Percentiles rank a stretch among this genome's conserved stretches.
These are phyloP conservation scores for Knufia petricola DNA, from an alignment of 2,329 filamentous ascomycete species.

Conservation along the genomic window DNA sequence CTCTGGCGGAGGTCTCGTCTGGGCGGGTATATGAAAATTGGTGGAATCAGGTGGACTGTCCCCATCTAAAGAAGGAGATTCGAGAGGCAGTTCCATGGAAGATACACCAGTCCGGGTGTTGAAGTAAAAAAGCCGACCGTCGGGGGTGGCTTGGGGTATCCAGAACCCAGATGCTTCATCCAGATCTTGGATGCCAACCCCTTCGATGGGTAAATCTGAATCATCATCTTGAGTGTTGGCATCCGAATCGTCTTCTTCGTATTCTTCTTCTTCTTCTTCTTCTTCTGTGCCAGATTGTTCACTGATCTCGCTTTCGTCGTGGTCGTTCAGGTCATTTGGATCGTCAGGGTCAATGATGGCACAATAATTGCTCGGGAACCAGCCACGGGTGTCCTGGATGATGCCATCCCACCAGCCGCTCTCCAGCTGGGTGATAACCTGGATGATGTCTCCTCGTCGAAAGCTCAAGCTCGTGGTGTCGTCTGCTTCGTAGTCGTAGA, in stretches of 20 bases:
- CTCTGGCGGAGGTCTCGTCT: conserved; percentile 80
- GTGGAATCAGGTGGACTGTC: conserved; percentile 78
- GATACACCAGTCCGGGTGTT: conserved; percentile 95
- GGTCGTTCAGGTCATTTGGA: conserved; percentile 48
- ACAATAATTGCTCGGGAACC: conserved; percentile 99
- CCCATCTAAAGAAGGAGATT: conserved; percentile 76
- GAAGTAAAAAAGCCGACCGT: conserved; percentile 92
- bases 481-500: conserved; percentile 97
- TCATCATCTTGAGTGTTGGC: conserved; percentile 55
- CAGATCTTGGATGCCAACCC: conserved; percentile 53
- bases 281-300: conserved; percentile 48
- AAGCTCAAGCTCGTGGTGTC: conserved; percentile 96
- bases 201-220: conserved; percentile 58
- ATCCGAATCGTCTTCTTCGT: conserved; percentile 58
- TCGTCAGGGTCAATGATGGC: conserved; percentile 73
- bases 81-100: conserved; percentile 86
- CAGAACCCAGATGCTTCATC: conserved; percentile 83
- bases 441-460: conserved; percentile 91
- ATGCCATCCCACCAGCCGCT: conserved; percentile 99
- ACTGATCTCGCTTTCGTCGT: conserved; percentile 44
- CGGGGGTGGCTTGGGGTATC: conserved; percentile 93
- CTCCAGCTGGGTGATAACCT: conserved; percentile 95
- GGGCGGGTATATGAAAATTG: conserved; percentile 79
- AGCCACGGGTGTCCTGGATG: conserved; percentile 90
- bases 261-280: conserved; percentile 51